A percentile compares a stretch with the other conserved stretches of the same genome.
phyloP scores from a whole-genome alignment of 805 yeast species.

The Saccharomyces kudriavzevii region DNA sequence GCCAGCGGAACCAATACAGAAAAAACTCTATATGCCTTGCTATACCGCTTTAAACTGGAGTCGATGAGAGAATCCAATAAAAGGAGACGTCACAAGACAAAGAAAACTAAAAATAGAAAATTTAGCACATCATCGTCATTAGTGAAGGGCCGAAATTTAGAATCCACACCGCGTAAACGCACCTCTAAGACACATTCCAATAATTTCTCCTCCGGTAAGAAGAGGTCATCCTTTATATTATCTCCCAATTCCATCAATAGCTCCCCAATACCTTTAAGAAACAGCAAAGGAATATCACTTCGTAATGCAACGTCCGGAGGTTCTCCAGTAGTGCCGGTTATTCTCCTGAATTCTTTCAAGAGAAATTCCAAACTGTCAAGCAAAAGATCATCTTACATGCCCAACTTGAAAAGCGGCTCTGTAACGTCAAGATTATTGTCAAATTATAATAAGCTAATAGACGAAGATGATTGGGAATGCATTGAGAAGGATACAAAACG shows the following conservation, averaged over 20 bases:
- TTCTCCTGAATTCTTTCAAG: conserved; percentile 16
- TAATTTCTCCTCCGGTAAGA: conserved; percentile 21
- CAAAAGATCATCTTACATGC: conserved; percentile 31
- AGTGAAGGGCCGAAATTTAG: conserved; percentile 34
- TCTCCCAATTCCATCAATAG: conserved; percentile 10
- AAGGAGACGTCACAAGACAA: conserved; percentile 1
- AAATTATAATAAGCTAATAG: conserved; percentile 59
- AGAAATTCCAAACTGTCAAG: conserved; percentile 18
- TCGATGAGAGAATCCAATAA: conserved; percentile 18
- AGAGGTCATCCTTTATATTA: conserved; percentile 11
- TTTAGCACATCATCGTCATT: conserved; percentile 6
- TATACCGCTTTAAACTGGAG: conserved; percentile 59
- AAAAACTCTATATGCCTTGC: conserved; percentile 69
- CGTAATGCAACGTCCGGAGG: conserved; percentile 8
- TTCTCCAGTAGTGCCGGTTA: conserved; percentile 24
- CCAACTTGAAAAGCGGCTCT: conserved; percentile 48
- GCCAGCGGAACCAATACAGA: conserved; percentile 59
- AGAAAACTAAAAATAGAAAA: background rate
- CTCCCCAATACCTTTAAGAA: conserved; percentile 30
- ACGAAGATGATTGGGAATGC: conserved; percentile 51
- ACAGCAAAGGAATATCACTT: conserved; percentile 12
- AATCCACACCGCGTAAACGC: conserved; percentile 34
- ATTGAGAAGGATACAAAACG: conserved; percentile 62
- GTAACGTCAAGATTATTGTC: conserved; percentile 59
- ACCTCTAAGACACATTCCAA: conserved; percentile 20